Conservation (phyloP, 371 early-diverging fungal genomes). For the Zopfochytrium polystomum region DNA sequence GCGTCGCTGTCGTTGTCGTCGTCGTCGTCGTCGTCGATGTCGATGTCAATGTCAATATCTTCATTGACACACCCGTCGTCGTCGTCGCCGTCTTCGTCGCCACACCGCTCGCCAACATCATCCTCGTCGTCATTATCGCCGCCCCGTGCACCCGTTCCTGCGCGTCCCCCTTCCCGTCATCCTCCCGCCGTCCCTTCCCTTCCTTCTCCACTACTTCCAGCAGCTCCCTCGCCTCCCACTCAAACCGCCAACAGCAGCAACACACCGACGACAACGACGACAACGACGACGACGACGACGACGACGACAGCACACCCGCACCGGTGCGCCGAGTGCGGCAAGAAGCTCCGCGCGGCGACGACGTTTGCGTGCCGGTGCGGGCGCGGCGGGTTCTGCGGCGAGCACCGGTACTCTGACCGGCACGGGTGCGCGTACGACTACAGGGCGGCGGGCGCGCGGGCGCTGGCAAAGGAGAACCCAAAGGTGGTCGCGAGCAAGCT, state of each 20-base stretch:
- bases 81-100: slow-evolving; percentile 4
- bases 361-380: slow-evolving; percentile 45
- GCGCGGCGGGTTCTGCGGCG: slow-evolving; percentile 38
- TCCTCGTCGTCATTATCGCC: slow-evolving; percentile 5
- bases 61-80: slow-evolving; percentile 13
- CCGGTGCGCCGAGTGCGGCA: slow-evolving; percentile 13
- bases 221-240: not conserved
- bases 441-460: slow-evolving; percentile 32
- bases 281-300: not conserved
- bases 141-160: not conserved
- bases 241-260: no score
- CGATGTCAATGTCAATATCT: slow-evolving; percentile 16
- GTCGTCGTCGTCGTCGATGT: no score
- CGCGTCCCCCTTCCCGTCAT: not conserved
- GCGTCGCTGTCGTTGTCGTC: no score
- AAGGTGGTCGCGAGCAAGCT: slow-evolving; percentile 23
- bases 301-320: no score
- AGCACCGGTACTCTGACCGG: slow-evolving; percentile 47
- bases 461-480: slow-evolving; percentile 44
- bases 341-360: slow-evolving; percentile 19
- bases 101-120: not conserved
- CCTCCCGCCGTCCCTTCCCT: not conserved
- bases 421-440: slow-evolving; percentile 46
- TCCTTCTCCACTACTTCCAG: not conserved
- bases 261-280: no score